Evolutionary conservation across 495 filamentous ascomycete species (phyloP).

Genomic region (Tuber magnatum): DNA sequence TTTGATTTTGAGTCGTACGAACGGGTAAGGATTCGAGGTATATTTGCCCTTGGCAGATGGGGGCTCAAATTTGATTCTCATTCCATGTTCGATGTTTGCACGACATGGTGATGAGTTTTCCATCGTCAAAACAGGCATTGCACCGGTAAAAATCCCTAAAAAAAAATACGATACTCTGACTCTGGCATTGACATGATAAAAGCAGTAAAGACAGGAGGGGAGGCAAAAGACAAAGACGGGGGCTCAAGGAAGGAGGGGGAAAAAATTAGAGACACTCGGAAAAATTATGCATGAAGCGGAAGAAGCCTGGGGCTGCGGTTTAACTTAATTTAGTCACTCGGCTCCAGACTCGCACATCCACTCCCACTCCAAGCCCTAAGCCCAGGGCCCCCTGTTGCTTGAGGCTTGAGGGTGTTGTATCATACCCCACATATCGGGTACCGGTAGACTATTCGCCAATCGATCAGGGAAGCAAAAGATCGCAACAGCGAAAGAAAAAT

Average conservation of each 20-base stretch:
- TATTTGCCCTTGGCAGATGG: constrained; percentile 12
- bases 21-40: constrained; percentile 13
- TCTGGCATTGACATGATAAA: background rate
- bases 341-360: constrained; percentile 9
- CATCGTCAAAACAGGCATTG: background rate
- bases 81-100: constrained; percentile 14
- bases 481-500: background rate
- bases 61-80: constrained; percentile 25
- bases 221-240: no score
- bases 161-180: background rate
- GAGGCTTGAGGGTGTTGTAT: background rate
- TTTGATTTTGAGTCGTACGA: constrained; percentile 25
- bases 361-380: constrained; percentile 10
- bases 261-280: background rate
- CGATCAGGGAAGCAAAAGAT: constrained; percentile 13
- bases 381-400: constrained; percentile 5
- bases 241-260: background rate
- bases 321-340: background rate
- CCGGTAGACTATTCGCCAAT: constrained; percentile 24
- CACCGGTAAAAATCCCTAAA: background rate
- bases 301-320: constrained; percentile 18
- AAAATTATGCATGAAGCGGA: constrained; percentile 22
- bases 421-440: constrained; percentile 19
- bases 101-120: constrained; percentile 15
- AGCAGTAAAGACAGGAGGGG: background rate